Conservation (phyloP, 805 yeast species). For the Hanseniaspora mollemarum region DNA sequence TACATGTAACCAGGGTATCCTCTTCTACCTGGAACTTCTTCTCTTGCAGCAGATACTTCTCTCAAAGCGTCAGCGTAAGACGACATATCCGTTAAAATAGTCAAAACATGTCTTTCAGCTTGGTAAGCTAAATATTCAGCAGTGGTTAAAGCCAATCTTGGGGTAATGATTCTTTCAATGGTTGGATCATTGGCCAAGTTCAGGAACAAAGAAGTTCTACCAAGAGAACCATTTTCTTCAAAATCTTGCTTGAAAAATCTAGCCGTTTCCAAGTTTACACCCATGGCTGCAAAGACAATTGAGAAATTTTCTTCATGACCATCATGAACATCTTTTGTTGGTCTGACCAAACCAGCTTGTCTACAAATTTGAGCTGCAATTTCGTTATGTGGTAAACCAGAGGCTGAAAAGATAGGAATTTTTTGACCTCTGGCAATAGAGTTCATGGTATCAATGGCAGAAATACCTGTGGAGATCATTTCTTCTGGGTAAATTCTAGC, state of each 20-base stretch:
- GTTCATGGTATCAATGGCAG: constrained; percentile 98
- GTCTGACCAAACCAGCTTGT: constrained; percentile 98
- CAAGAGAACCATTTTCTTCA: constrained; percentile 97
- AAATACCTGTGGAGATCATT: constrained; percentile 98
- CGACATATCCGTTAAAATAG: constrained; percentile 97
- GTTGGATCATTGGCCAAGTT: constrained; percentile 99
- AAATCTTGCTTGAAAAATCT: constrained; percentile 98
- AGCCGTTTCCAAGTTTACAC: constrained; percentile 96
- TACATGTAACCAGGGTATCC: constrained; percentile 99
- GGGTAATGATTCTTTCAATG: constrained; percentile 97
- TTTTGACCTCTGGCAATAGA: constrained; percentile 99
- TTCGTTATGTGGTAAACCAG: constrained; percentile 98
- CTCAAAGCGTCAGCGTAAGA: constrained; percentile 99
- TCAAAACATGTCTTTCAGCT: constrained; percentile 97
- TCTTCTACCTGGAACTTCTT: constrained; percentile 99
- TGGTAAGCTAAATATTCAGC: constrained; percentile 98
- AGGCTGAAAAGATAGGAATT: constrained; percentile 97
- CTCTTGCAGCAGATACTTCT: constrained; percentile 99
- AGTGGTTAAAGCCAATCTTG: constrained; percentile 95
- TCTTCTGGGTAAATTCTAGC: constrained; percentile 99
- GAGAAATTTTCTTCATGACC: constrained; percentile 99
- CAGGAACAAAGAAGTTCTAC: constrained; percentile 91
- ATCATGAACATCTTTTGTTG: constrained; percentile 98
- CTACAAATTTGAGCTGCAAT: constrained; percentile 99
- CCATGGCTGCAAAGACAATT: constrained; percentile 99